These are phyloP conservation scores for Trichophaea hybrida DNA, from an alignment of 2,329 filamentous ascomycete species.

Conservation along the genomic window DNA sequence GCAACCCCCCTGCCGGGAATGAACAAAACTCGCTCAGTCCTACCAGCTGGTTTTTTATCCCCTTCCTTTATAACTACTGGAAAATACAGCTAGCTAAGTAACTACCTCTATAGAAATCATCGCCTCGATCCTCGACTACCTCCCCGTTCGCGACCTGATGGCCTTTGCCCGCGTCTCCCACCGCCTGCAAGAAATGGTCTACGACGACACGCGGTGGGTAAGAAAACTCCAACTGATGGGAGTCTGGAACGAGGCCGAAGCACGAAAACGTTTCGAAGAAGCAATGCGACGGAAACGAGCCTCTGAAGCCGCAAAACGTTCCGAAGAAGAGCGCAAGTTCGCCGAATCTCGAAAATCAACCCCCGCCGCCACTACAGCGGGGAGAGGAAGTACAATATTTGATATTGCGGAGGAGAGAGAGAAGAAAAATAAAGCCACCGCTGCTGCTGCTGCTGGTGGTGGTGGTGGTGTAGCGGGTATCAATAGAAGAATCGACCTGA, in stretches of 20 bases:
- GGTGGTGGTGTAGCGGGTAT: not conserved
- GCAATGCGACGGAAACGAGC: conserved; percentile 48
- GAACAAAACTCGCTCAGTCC: conserved; percentile 14
- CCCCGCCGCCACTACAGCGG: conserved; percentile 27
- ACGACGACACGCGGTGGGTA: conserved; percentile 94
- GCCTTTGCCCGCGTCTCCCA: conserved; percentile 70
- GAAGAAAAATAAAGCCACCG: conserved; percentile 12
- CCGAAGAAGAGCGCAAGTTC: conserved; percentile 30
- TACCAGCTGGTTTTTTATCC: conserved; percentile 15
- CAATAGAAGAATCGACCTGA: conserved; percentile 26
- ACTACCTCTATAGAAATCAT: conserved; percentile 54
- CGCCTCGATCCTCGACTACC: conserved; percentile 72
- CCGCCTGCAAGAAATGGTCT: conserved; percentile 93
- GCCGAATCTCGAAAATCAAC: conserved; percentile 27
- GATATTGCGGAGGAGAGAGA: conserved; percentile 46
- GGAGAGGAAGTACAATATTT: conserved; percentile 45
- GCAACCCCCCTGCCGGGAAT: conserved; percentile 12
- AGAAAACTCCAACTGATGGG: conserved; percentile 72
- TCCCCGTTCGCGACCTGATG: conserved; percentile 72
- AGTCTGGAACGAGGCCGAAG: conserved; percentile 82
- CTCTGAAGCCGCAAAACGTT: conserved; percentile 35
- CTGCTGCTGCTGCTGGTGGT: not conserved
- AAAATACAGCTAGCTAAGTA: conserved; percentile 4
- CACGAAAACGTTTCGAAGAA: conserved; percentile 65
- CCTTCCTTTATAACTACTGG: not conserved